Conservation (phyloP, 805 yeast species). For the Wickerhamiella kazuoi region DNA sequence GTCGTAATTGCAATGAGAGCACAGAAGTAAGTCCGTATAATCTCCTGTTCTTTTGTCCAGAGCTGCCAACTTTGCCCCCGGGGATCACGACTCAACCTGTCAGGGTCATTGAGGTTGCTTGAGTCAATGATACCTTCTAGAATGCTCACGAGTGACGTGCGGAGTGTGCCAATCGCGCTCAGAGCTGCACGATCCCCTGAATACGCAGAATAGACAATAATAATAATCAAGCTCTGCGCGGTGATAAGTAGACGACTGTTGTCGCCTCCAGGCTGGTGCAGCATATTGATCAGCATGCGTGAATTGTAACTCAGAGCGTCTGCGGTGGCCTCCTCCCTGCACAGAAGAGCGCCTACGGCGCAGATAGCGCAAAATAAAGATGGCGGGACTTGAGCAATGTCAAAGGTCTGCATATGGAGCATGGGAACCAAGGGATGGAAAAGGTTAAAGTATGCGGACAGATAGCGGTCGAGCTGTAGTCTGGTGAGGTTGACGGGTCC, state of each 20-base stretch:
- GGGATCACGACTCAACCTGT: neutral
- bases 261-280: neutral
- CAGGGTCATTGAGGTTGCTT: neutral
- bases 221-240: conserved; percentile 4
- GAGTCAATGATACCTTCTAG: conserved; percentile 7
- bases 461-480: conserved; percentile 17
- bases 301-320: conserved; percentile 10
- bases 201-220: conserved; percentile 6
- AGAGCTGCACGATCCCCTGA: conserved; percentile 10
- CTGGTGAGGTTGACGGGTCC: conserved; percentile 9
- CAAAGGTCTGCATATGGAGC: conserved; percentile 19
- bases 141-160: conserved; percentile 11
- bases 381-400: conserved; percentile 17
- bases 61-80: conserved; percentile 9
- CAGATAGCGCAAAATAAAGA: conserved; percentile 19
- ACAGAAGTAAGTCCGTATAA: conserved; percentile 18
- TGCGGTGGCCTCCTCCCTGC: conserved; percentile 15
- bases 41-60: conserved; percentile 19
- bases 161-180: conserved; percentile 16
- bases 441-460: conserved; percentile 18
- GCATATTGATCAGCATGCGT: conserved; percentile 13
- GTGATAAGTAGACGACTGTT: neutral
- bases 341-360: conserved; percentile 20
- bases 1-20: conserved; percentile 17
- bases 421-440: conserved; percentile 22